Base-by-base conservation (phyloP, 2,329 filamentous ascomycete species). In the Triangularia setosa region DNA sequence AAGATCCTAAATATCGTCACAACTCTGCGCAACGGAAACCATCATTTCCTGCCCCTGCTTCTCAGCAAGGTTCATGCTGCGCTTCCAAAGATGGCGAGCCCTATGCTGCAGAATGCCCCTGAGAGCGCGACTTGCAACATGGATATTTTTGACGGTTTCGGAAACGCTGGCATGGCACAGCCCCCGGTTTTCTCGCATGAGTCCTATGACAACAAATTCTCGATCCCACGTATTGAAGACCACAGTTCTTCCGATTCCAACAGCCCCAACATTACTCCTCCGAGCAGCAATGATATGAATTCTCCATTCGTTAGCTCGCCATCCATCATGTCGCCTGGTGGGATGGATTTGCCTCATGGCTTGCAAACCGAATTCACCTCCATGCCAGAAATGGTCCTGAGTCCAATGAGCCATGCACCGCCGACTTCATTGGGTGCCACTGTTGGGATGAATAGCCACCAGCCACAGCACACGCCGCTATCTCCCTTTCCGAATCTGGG, bases 21-120 rank as follows among this genome's bases (percentile, higher is more conserved):
- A 1, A 80, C 86, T 8, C 82, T 95, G 18, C 90, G 90, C n/a
- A 88, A 86, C 64, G 91, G 91, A 6, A 84, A 93, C 63, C 84
- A 89, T 67, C 88, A 90, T 60, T 95, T 92, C 73, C 80, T 94
- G 14, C 91, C 91, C 2, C 81, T 96, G 0, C 82, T 96, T 1
- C 78, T 95, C 62, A 85, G 84, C 74, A 95, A 94, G 78, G 84
- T 94, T 44, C 83, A 88, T 66, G 90, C 94, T 52, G 82, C 89
- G 2, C 78, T 93, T 2, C 89, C 90, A 7, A 81, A 81, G 14
- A 78, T 89, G 16, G 80, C 82, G 64, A 86, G 83, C 68, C 87
- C 86, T 1, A 83, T 86, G 79, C 80, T 89, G 14, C 83, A 84
- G 66, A 83, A 83, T 18, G 79, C 83, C 0, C 86, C 87, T 0